Conservation (phyloP, 2,329 filamentous ascomycete species). For the Sporothrix luriei region DNA sequence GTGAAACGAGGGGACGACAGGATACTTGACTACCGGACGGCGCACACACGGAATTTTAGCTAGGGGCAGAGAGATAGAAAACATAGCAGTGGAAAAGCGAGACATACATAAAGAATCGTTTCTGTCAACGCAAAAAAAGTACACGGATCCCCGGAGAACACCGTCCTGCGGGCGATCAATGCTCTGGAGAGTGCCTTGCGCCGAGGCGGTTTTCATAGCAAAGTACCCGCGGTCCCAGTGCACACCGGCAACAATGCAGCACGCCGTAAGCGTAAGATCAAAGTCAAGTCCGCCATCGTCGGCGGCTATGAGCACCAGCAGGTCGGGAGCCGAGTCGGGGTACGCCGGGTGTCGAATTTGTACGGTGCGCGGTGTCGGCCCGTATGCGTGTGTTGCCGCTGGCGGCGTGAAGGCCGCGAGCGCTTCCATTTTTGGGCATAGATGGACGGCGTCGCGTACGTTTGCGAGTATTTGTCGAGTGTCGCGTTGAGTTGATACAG, state of each 20-base stretch:
- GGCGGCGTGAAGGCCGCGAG: too few relatives aligned
- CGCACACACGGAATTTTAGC: not conserved
- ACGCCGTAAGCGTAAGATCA: conserved; percentile 26
- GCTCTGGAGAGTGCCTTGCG: conserved; percentile 1
- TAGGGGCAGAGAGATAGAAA: not conserved
- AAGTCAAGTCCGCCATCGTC: conserved; percentile 29
- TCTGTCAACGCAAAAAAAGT: conserved; percentile 22
- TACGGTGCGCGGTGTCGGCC: conserved; percentile 26
- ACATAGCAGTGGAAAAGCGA: too few relatives aligned
- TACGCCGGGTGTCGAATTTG: conserved; percentile 30
- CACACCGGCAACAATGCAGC: conserved; percentile 30
- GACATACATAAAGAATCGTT: conserved; percentile 12
- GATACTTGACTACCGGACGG: conserved; percentile 25
- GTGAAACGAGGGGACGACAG: conserved; percentile 27
- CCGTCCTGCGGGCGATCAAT: conserved; percentile 27
- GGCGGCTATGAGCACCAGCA: conserved; percentile 29
- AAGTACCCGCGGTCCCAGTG: conserved; percentile 26
- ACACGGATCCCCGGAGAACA: conserved; percentile 3
- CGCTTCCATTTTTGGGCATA: too few relatives aligned
- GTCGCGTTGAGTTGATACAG: too few relatives aligned
- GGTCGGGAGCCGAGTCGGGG: conserved; percentile 29
- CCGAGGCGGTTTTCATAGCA: conserved; percentile 24
- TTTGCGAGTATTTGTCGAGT: too few relatives aligned
- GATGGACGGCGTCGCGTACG: too few relatives aligned
- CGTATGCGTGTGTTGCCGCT: too few relatives aligned